Conservation (phyloP, 345 rosid species). For the Pugionium cornutum region DNA sequence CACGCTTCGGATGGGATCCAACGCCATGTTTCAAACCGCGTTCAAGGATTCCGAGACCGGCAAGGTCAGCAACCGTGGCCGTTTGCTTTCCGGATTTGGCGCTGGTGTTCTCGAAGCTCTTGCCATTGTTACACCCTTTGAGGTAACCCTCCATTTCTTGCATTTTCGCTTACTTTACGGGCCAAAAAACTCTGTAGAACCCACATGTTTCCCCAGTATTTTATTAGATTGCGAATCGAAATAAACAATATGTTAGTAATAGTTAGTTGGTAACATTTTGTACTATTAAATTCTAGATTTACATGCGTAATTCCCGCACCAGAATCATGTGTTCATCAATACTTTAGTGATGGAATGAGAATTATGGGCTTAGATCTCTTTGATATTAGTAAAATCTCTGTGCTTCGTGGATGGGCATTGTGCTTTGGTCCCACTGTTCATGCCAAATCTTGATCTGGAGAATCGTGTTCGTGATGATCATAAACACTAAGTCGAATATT, state of each 20-base stretch:
- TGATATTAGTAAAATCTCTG: conserved; percentile 3
- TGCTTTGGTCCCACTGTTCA: neutral
- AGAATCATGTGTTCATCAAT: neutral
- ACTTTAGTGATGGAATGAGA: neutral
- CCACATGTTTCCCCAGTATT: conserved; percentile 1
- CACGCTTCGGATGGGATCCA: conserved; percentile 90
- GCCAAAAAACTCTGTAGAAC: conserved; percentile 1
- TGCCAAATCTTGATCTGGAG: neutral
- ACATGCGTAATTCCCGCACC: neutral
- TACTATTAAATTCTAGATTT: neutral
- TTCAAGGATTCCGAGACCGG: conserved; percentile 85
- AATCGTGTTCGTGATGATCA: neutral
- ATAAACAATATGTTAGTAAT: neutral
- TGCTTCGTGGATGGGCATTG: neutral
- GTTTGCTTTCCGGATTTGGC: conserved; percentile 80
- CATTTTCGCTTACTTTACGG: conserved; percentile 8
- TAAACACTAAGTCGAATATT: neutral
- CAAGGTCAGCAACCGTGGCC: conserved; percentile 55
- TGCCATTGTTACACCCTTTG: conserved; percentile 89
- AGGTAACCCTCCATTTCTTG: conserved; percentile 43
- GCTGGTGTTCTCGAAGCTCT: conserved; percentile 98
- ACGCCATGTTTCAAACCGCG: conserved; percentile 70
- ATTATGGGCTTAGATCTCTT: conserved; percentile 9
- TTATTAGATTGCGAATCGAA: conserved; percentile 1
- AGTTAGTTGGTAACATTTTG: neutral